A percentile compares a stretch with the other conserved stretches of the same genome.
Conservation (phyloP, 2,329 filamentous ascomycete genomes). For the Diaporthe australafricana region DNA sequence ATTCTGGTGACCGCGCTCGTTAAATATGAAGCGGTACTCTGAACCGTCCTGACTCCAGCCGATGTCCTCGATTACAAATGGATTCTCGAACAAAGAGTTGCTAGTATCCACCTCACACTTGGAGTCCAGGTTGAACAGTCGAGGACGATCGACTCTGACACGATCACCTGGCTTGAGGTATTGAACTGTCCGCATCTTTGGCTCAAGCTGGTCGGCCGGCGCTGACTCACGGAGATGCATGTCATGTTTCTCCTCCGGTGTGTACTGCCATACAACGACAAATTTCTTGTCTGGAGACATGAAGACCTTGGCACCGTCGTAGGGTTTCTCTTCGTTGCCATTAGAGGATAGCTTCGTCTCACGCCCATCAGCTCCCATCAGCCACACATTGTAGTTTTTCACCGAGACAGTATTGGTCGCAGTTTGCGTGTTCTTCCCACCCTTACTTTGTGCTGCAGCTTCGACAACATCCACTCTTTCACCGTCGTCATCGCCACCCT, state of each 20-base stretch:
- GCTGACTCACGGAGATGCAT: background rate
- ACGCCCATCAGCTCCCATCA: background rate
- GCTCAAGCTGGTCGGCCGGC: background rate
- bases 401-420: background rate
- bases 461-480: background rate
- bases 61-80: background rate
- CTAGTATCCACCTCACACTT: background rate
- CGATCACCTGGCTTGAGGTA: conserved; percentile 1
- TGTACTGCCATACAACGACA: background rate
- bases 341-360: background rate
- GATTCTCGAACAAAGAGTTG: background rate
- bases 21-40: background rate
- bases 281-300: background rate
- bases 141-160: background rate
- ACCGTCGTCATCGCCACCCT: background rate
- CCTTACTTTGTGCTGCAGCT: background rate
- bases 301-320: background rate
- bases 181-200: background rate
- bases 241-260: background rate
- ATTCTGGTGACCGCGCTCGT: background rate
- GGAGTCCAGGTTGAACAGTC: background rate
- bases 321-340: background rate
- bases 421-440: background rate
- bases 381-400: background rate
- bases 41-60: background rate